Conservation (phyloP, 768 basidiomycete genomes). For the Leccinum subgranulosum region DNA sequence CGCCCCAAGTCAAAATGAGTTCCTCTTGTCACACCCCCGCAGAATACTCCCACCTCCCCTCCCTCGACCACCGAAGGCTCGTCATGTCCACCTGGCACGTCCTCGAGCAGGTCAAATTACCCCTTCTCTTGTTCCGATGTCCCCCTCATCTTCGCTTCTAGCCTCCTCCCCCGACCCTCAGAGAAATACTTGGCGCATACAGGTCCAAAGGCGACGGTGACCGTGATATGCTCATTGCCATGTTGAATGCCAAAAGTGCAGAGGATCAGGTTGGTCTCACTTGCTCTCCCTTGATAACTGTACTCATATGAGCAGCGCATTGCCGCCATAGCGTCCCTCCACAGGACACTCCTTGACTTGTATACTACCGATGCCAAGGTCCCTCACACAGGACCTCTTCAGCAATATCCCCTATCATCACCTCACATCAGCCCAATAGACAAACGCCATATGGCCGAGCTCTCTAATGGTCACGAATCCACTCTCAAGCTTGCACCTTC, state of each 20-base stretch:
- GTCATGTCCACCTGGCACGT: slow-evolving; percentile 44
- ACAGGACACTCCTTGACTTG: slow-evolving; percentile 67
- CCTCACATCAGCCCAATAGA: slow-evolving; percentile 29
- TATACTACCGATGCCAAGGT: slow-evolving; percentile 34
- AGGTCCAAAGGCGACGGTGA: slow-evolving; percentile 85
- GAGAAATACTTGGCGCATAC: slow-evolving; percentile 87
- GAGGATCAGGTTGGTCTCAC: slow-evolving; percentile 76
- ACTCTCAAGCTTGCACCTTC: slow-evolving; percentile 7
- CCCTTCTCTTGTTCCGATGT: neutral
- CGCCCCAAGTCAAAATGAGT: slow-evolving; percentile 26
- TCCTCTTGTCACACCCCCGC: slow-evolving; percentile 18
- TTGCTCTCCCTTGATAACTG: slow-evolving; percentile 4
- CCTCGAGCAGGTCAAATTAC: slow-evolving; percentile 41
- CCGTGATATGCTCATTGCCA: slow-evolving; percentile 85
- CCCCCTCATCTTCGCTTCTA: slow-evolving; percentile 27
- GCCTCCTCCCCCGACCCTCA: slow-evolving; percentile 76
- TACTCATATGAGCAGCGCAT: slow-evolving; percentile 49
- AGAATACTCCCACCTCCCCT: slow-evolving; percentile 13
- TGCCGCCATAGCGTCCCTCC: slow-evolving; percentile 66
- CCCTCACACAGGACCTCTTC: slow-evolving; percentile 19
- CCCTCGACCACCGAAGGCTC: slow-evolving; percentile 31
- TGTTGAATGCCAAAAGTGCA: slow-evolving; percentile 88
- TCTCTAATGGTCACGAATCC: slow-evolving; percentile 16
- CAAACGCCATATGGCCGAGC: slow-evolving; percentile 15
- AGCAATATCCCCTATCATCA: slow-evolving; percentile 39